phyloP scores from a whole-genome alignment of 2,329 filamentous ascomycete species.

The Thielaviopsis punctulata region DNA sequence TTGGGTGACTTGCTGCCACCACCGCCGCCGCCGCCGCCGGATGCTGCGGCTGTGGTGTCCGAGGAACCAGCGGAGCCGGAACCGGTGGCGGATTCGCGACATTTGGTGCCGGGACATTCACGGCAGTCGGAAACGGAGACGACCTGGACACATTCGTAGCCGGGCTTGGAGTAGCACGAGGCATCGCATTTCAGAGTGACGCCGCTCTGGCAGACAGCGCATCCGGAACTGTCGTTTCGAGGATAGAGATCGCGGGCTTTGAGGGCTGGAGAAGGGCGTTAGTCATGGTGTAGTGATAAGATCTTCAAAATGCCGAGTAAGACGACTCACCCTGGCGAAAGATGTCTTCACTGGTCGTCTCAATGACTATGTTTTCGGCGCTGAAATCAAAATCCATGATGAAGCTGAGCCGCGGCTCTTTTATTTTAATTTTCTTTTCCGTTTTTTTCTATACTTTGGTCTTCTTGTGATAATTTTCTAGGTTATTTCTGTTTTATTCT shows the following conservation, averaged over 20 bases:
- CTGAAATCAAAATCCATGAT: slow-evolving; percentile 7
- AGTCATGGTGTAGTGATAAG: neutral
- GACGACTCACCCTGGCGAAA: slow-evolving; percentile 11
- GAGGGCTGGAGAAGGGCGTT: slow-evolving; percentile 6
- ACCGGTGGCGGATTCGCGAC: slow-evolving; percentile 3
- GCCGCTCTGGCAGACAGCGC: slow-evolving; percentile 12
- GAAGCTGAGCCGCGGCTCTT: neutral
- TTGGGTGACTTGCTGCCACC: slow-evolving; percentile 37
- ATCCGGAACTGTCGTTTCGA: slow-evolving; percentile 11
- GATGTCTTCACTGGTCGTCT: slow-evolving; percentile 12
- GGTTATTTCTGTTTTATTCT: neutral
- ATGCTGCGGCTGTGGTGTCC: neutral
- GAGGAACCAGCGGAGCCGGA: slow-evolving; percentile 3
- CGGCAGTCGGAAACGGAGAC: slow-evolving; percentile 13
- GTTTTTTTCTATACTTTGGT: neutral
- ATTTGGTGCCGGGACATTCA: slow-evolving; percentile 13
- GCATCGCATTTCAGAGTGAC: slow-evolving; percentile 12
- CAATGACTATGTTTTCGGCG: slow-evolving; percentile 12
- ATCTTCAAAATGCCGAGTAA: neutral
- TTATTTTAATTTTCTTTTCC: neutral
- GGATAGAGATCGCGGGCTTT: slow-evolving; percentile 13
- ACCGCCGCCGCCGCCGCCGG: slow-evolving; percentile 13
- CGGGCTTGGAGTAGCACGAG: slow-evolving; percentile 11
- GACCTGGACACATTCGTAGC: slow-evolving; percentile 13
- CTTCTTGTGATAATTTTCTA: neutral